A percentile compares a stretch with the other conserved stretches of the same genome.
phyloP scores from a whole-genome alignment of 306 rosid species.

The Acacia acuminata region DNA sequence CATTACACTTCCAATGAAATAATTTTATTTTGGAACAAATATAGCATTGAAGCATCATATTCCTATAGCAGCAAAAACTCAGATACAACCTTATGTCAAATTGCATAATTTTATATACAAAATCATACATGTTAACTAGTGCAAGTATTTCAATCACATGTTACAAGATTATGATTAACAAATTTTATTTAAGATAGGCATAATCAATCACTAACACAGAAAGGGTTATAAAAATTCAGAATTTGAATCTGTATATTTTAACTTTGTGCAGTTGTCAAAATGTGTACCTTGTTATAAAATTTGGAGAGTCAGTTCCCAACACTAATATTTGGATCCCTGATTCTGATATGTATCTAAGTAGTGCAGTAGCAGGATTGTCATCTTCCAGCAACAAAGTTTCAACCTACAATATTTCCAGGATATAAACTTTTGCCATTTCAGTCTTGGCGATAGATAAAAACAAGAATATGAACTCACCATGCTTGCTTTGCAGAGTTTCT shows the following conservation, averaged over 20 bases:
- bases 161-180: not conserved
- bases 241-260: not conserved
- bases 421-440: conserved; percentile 9
- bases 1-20: not conserved
- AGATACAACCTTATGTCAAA: not conserved
- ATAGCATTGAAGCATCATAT: conserved; percentile 1
- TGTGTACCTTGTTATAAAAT: conserved; percentile 67
- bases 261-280: conserved; percentile 11
- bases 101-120: conserved; percentile 10
- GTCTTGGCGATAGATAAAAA: conserved; percentile 21
- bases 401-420: conserved; percentile 49
- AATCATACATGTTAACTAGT: not conserved
- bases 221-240: not conserved
- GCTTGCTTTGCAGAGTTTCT: conserved; percentile 54
- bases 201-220: not conserved
- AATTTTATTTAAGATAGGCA: not conserved
- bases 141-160: not conserved
- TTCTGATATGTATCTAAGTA: conserved; percentile 61
- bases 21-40: conserved; percentile 3
- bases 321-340: conserved; percentile 60
- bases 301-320: conserved; percentile 64
- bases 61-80: not conserved
- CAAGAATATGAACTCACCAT: conserved; percentile 43
- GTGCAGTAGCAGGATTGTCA: conserved; percentile 73
- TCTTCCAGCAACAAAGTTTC: conserved; percentile 83